phyloP scores from a whole-genome alignment of 2,329 filamentous ascomycete genomes.

The Aquanectria penicillioides region DNA sequence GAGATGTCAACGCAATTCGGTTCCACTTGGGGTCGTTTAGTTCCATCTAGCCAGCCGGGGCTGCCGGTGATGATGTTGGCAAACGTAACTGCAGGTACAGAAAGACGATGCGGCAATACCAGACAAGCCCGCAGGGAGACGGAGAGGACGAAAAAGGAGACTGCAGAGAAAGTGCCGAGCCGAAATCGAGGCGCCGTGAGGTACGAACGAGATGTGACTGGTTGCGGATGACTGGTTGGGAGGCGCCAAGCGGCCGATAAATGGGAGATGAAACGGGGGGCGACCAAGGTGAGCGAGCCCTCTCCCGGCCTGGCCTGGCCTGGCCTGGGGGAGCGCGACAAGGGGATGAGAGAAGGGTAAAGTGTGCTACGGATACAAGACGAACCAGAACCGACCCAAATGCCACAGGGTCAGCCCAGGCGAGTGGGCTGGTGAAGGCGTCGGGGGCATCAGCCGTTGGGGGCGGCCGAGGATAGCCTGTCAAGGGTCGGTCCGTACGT shows the following conservation, averaged over 20 bases:
- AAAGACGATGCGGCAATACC: too few relatives aligned
- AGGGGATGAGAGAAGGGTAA: neutral
- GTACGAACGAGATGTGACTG: neutral
- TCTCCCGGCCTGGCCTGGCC: neutral
- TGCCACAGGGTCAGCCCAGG: slow-evolving; percentile 7
- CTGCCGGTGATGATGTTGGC: too few relatives aligned
- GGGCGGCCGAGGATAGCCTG: neutral
- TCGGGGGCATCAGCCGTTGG: slow-evolving; percentile 7
- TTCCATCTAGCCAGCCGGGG: neutral
- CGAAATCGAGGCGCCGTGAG: neutral
- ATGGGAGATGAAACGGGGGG: slow-evolving; percentile 21
- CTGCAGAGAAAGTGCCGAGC: slow-evolving; percentile 2
- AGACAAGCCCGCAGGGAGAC: too few relatives aligned
- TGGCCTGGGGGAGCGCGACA: neutral
- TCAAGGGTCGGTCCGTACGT: neutral
- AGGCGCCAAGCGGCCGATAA: neutral
- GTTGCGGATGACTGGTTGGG: neutral
- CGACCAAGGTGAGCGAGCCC: neutral
- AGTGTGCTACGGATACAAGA: neutral
- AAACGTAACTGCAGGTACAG: too few relatives aligned
- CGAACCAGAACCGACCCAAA: neutral
- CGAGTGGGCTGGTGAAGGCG: neutral
- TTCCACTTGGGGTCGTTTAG: slow-evolving; percentile 15
- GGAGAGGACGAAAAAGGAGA: neutral
- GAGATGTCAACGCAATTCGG: slow-evolving; percentile 9